These are phyloP conservation scores for Chimonanthus salicifolius DNA, from an alignment of 164 flowering plant genomes.

Conservation along the genomic window DNA sequence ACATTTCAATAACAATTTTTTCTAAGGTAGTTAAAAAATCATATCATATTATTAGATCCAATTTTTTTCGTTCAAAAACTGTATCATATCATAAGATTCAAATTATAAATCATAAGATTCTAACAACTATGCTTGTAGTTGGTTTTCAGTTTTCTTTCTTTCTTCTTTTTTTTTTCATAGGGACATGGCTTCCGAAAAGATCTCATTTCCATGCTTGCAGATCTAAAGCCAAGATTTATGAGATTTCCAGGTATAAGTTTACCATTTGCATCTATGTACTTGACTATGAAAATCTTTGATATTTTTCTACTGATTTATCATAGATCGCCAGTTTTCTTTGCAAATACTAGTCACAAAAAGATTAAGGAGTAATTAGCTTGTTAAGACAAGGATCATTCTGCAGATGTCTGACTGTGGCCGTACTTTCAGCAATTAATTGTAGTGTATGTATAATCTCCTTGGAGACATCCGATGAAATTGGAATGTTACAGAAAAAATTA, in stretches of 20 bases:
- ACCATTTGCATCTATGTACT: neutral
- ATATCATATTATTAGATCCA: no score
- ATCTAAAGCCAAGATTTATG: conserved; percentile 66
- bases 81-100: no score
- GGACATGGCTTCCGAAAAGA: conserved; percentile 84
- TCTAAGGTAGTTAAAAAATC: no score
- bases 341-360: neutral
- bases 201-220: conserved; percentile 55
- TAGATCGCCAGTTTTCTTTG: neutral
- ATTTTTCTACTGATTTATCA: neutral
- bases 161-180: conserved; percentile 24
- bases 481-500: no score
- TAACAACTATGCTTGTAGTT: no score
- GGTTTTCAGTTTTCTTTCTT: no score
- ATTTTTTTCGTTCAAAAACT: no score
- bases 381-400: neutral
- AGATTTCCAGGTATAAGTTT: conserved; percentile 80
- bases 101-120: no score
- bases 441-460: no score
- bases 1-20: no score
- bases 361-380: neutral
- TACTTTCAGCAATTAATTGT: neutral
- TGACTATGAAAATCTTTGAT: neutral
- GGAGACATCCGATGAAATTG: no score
- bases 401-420: neutral